Conservation (phyloP, 2,329 filamentous ascomycete species). For the Aspergillus alliaceus region DNA sequence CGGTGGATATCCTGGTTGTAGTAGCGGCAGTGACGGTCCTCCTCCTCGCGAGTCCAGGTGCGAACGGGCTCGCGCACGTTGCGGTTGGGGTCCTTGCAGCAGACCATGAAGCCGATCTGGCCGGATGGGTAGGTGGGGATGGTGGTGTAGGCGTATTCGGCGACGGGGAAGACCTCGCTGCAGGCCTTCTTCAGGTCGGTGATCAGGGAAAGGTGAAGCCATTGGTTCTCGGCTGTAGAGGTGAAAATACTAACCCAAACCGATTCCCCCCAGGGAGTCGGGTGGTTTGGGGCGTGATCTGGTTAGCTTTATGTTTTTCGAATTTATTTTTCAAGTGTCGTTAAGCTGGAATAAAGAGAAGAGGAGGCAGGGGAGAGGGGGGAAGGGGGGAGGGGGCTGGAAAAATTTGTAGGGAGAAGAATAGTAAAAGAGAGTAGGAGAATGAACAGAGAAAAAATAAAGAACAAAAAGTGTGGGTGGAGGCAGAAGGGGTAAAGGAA, state of each 20-base stretch:
- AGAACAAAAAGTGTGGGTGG: constrained; percentile 8
- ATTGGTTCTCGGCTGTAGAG: constrained; percentile 88
- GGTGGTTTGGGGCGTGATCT: constrained; percentile 29
- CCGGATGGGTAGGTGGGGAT: constrained; percentile 98
- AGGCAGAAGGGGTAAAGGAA: constrained; percentile 46
- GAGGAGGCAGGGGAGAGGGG: constrained; percentile 5
- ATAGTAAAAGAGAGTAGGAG: constrained; percentile 6
- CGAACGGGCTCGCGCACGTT: constrained; percentile 85
- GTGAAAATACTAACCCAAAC: constrained; percentile 30
- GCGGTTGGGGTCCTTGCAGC: constrained; percentile 85
- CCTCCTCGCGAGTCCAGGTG: constrained; percentile 79
- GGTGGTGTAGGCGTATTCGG: constrained; percentile 96
- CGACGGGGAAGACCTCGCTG: constrained; percentile 94
- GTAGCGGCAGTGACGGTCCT: constrained; percentile 91
- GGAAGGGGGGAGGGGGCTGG: constrained; percentile 4
- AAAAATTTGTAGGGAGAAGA: constrained; percentile 1
- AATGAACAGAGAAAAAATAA: constrained; percentile 7
- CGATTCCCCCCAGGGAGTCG: constrained; percentile 30
- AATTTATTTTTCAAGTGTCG: not conserved
- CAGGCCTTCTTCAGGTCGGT: constrained; percentile 94
- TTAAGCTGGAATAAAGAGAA: constrained; percentile 7
- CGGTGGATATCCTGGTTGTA: constrained; percentile 97
- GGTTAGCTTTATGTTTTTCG: constrained; percentile 23
- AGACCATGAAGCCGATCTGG: constrained; percentile 99
- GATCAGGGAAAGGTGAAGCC: constrained; percentile 95